A percentile compares a stretch with the other conserved stretches of the same genome.
These are phyloP conservation scores for Pelargonium myrrhifolium DNA, from an alignment of 441 rosid species.

Conservation along the genomic window DNA sequence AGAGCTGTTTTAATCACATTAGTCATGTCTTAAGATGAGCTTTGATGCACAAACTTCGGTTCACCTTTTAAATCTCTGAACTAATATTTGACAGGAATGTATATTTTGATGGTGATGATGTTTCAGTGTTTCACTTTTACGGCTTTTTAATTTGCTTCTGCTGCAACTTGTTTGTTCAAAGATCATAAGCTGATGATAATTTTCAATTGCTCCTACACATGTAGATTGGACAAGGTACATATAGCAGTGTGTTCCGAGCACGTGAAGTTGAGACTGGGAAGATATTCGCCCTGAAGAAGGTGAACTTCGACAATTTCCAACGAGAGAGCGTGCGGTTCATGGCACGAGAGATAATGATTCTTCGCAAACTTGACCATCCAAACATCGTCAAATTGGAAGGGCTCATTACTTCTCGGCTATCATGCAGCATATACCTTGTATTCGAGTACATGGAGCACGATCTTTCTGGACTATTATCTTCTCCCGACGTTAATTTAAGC, in stretches of 20 bases:
- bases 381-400: slow-evolving; percentile 79
- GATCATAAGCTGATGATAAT: neutral
- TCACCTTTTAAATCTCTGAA: no score
- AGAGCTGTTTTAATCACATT: neutral
- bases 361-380: slow-evolving; percentile 80
- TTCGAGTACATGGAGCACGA: slow-evolving; percentile 98
- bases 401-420: slow-evolving; percentile 60
- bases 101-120: neutral
- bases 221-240: slow-evolving; percentile 99
- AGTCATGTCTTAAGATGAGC: neutral
- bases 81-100: neutral
- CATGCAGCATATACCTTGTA: slow-evolving; percentile 77
- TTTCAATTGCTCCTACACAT: slow-evolving; percentile 17
- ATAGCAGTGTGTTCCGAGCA: slow-evolving; percentile 84
- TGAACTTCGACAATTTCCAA: slow-evolving; percentile 70
- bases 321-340: slow-evolving; percentile 81
- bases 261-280: slow-evolving; percentile 57
- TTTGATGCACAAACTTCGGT: neutral
- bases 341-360: slow-evolving; percentile 78
- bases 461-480: slow-evolving; percentile 76
- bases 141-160: neutral
- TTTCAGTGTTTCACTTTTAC: neutral
- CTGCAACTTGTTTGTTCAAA: neutral
- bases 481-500: slow-evolving; percentile 65
- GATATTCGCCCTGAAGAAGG: slow-evolving; percentile 75